Evolutionary conservation across 345 rosid species (phyloP), one percentile per base, ranked within the genome.

Genomic region (Fremontodendron californicum): DNA sequence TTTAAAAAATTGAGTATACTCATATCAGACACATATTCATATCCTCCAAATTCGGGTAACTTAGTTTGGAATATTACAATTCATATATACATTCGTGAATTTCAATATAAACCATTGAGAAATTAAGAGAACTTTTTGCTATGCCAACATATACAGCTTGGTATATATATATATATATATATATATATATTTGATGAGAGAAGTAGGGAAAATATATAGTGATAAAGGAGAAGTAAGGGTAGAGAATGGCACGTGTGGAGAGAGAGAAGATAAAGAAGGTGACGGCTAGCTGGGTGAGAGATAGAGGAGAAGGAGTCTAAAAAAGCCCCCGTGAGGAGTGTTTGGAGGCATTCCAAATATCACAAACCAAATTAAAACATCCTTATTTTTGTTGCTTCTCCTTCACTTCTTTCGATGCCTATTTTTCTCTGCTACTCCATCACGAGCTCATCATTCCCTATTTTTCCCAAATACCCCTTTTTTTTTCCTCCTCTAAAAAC

Each of bases 311-410:
- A 33, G 3, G 55, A 40, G 61, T 6, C 66, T 23, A 52, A 42
- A 39, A 60, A 74, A n/a, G 12, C 91, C 74, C 92, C 89, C 92
- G 92, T 89, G 92, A 89, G 90, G 87, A 66, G 80, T 77, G 75
- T 79, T 87, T 87, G 87, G 89, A 86, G 74, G 64, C 86, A 85
- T 85, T 83, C 90, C 76, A 82, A 85, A 84, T 72, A 9, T 60
- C 85, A 76, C 85, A 77, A 75, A 69, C 33, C 79, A 54, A 71
- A 61, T 61, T 61, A 61, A 10, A 78, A 80, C 81, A 82, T 71
- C 79, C 81, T 78, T 74, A 73, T 33, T 66, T 80, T 84, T 83
- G 81, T 80, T 84, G 66, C 72, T 78, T 81, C 81, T 75, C 78
- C 71, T 81, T 85, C 90, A 76, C 87, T 84, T 73, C 76, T 88